Percentiles rank a stretch among this genome's conserved stretches.
Evolutionary conservation across 257 asterid genomes (phyloP).

Genomic region (Solanum acaule): DNA sequence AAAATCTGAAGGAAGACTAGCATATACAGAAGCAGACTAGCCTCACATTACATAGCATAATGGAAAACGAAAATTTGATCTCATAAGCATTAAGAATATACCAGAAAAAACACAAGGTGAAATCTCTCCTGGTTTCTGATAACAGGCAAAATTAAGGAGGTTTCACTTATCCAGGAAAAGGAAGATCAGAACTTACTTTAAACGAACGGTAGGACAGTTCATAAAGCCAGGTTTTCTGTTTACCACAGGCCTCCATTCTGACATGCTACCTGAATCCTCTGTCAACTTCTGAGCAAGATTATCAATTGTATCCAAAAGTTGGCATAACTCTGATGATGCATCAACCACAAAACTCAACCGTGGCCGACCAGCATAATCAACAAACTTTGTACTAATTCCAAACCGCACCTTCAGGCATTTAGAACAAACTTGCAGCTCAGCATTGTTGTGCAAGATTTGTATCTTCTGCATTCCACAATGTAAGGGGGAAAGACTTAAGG

Average conservation of each 20-base stretch:
- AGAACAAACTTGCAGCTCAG: conserved; percentile 46
- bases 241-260: conserved; percentile 83
- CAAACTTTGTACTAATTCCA: conserved; percentile 57
- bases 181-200: conserved; percentile 49
- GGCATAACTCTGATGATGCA: conserved; percentile 47
- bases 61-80: not conserved
- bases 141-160: not conserved
- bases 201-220: conserved; percentile 62
- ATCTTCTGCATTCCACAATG: conserved; percentile 53
- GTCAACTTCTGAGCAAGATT: conserved; percentile 40
- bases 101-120: not conserved
- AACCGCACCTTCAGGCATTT: conserved; percentile 62
- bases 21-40: not conserved
- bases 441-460: conserved; percentile 40
- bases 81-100: not conserved
- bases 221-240: conserved; percentile 60
- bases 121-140: not conserved
- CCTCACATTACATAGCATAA: not conserved
- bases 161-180: not conserved
- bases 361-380: conserved; percentile 71
- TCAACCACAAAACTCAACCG: conserved; percentile 65
- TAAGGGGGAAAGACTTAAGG: conserved; percentile 39
- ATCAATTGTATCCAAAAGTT: conserved; percentile 52
- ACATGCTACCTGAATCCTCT: conserved; percentile 53
- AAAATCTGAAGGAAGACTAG: not conserved